These are phyloP conservation scores for Senna siamea DNA, from an alignment of 306 rosid species.

Conservation along the genomic window DNA sequence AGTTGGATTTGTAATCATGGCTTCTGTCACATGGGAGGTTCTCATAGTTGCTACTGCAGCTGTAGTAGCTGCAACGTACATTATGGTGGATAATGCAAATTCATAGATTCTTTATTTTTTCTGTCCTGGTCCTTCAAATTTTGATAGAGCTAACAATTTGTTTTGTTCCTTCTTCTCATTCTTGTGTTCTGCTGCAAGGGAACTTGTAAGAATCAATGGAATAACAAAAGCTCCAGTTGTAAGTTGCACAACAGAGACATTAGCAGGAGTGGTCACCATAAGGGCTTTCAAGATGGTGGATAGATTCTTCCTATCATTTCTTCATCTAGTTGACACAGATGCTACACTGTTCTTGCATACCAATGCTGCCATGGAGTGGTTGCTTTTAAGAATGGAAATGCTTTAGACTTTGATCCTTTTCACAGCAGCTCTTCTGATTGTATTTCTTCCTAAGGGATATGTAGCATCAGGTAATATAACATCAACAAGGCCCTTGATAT, in stretches of 20 bases:
- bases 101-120: too few relatives aligned
- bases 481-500: too few relatives aligned
- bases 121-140: neutral
- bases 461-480: neutral
- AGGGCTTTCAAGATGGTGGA: slow-evolving; percentile 68
- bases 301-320: slow-evolving; percentile 58
- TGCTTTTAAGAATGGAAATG: slow-evolving; percentile 59
- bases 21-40: slow-evolving; percentile 67
- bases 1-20: slow-evolving; percentile 49
- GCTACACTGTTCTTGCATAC: slow-evolving; percentile 68
- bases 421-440: slow-evolving; percentile 59
- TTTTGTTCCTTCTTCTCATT: neutral
- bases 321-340: slow-evolving; percentile 68
- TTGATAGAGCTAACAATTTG: neutral
- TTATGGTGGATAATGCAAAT: slow-evolving; percentile 38
- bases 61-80: slow-evolving; percentile 47
- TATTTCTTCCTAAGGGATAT: slow-evolving; percentile 60
- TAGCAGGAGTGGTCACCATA: slow-evolving; percentile 74
- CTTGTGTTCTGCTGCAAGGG: slow-evolving; percentile 46
- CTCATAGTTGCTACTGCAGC: slow-evolving; percentile 58
- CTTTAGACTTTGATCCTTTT: slow-evolving; percentile 73
- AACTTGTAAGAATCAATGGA: slow-evolving; percentile 78
- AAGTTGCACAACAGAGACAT: slow-evolving; percentile 75
- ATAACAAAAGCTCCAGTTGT: slow-evolving; percentile 84
- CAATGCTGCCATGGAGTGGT: slow-evolving; percentile 72